Percentiles rank a stretch among this genome's conserved stretches.
Evolutionary conservation across 352 stramenopile genomes (phyloP).

Genomic region (Pythium chondricola): DNA sequence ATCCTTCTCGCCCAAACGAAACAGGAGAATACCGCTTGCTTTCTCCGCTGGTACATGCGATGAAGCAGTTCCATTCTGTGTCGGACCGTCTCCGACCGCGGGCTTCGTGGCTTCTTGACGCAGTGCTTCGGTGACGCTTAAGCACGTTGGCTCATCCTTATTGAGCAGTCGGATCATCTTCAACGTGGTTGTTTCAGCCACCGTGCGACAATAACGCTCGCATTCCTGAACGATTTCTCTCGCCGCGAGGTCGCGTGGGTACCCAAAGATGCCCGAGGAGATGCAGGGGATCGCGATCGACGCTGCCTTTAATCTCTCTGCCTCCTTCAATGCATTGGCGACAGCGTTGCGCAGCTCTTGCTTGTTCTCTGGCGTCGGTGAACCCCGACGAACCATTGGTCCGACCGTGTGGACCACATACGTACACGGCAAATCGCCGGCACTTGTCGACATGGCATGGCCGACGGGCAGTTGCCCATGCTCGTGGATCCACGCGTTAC

Average conservation of each 20-base stretch:
- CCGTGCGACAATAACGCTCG: constrained; percentile 19
- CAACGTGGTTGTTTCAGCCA: constrained; percentile 3
- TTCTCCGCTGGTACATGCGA: neutral
- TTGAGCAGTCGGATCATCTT: constrained; percentile 29
- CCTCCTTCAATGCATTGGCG: constrained; percentile 27
- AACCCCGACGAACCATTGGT: constrained; percentile 13
- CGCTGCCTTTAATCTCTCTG: constrained; percentile 19
- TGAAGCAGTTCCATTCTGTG: neutral
- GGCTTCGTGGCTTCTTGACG: neutral
- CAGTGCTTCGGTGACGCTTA: constrained; percentile 20
- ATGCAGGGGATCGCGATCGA: constrained; percentile 39
- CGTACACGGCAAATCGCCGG: constrained; percentile 25
- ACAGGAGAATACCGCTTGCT: neutral
- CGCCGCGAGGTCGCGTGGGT: constrained; percentile 30
- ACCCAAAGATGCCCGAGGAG: constrained; percentile 42
- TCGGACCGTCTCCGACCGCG: neutral
- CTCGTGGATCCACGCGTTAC: constrained; percentile 20
- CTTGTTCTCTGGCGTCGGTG: constrained; percentile 21
- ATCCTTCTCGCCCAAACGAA: neutral
- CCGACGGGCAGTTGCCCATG: constrained; percentile 25
- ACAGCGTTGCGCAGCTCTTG: constrained; percentile 31
- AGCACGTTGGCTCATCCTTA: constrained; percentile 27
- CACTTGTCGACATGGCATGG: constrained; percentile 25
- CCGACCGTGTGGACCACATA: constrained; percentile 45
- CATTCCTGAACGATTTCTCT: constrained; percentile 34